phyloP scores from a whole-genome alignment of 768 basidiomycete genomes.

The Jaapia argillacea region DNA sequence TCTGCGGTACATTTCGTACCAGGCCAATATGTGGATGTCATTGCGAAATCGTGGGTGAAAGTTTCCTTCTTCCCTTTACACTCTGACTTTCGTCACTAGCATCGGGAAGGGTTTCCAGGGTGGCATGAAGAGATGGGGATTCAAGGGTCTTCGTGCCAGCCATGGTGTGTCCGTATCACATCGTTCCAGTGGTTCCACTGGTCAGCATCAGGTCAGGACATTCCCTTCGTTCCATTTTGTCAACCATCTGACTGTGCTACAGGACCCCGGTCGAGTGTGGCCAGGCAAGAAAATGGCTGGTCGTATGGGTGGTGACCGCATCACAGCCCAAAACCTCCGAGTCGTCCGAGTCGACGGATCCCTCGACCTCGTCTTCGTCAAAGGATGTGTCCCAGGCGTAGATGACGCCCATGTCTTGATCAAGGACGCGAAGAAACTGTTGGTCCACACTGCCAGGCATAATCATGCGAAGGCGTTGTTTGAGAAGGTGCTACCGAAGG shows the following conservation, averaged over 20 bases:
- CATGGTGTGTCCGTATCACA: conserved; percentile 96
- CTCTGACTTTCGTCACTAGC: conserved; percentile 27
- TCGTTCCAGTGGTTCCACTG: conserved; percentile 87
- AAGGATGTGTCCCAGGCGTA: conserved; percentile 84
- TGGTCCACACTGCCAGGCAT: conserved; percentile 47
- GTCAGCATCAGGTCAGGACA: conserved; percentile 77
- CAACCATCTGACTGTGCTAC: conserved; percentile 5
- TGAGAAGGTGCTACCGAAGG: conserved; percentile 72
- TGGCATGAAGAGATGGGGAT: conserved; percentile 94
- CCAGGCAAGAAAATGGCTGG: conserved; percentile 99
- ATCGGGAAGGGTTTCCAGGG: conserved; percentile 98
- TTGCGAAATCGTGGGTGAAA: conserved; percentile 73
- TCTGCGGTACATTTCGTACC: conserved; percentile 95
- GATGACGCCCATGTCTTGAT: conserved; percentile 84
- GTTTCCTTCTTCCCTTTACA: not conserved
- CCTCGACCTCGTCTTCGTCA: conserved; percentile 84
- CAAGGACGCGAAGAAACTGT: conserved; percentile 84
- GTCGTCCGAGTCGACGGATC: conserved; percentile 82
- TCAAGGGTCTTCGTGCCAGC: conserved; percentile 83
- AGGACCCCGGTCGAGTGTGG: conserved; percentile 95
- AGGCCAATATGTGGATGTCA: conserved; percentile 90
- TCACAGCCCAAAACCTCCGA: conserved; percentile 80
- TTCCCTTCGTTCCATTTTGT: not conserved
- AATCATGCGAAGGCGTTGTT: conserved; percentile 64
- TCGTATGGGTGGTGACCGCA: conserved; percentile 74